Percentiles rank a stretch among this genome's conserved stretches.
These are phyloP conservation scores for Digitaria exilis DNA, from an alignment of 202 grass and related monocot genomes.

Conservation along the genomic window DNA sequence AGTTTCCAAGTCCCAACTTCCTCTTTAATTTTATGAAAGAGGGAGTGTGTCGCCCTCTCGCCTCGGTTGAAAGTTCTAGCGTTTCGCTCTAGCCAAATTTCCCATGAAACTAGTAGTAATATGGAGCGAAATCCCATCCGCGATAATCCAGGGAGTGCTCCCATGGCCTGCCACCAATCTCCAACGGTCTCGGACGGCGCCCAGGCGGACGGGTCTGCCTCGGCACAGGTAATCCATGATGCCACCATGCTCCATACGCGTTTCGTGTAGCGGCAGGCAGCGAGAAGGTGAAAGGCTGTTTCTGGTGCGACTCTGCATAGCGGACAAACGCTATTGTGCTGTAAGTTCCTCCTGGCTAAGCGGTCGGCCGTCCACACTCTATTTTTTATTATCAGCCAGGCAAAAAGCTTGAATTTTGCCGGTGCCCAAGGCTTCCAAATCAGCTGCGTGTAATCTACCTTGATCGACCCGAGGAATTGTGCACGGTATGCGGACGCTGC, in stretches of 20 bases:
- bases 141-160: not conserved
- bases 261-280: not conserved
- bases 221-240: rapidly evolving
- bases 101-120: not conserved
- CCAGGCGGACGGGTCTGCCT: not conserved
- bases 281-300: not conserved
- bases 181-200: not conserved
- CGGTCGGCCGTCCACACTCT: not conserved
- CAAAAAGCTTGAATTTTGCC: not conserved
- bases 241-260: not conserved
- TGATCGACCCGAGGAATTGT: not conserved
- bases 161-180: not conserved
- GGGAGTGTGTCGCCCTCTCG: not conserved
- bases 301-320: not conserved
- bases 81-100: not conserved
- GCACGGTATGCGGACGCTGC: not conserved
- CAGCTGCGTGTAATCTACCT: rapidly evolving
- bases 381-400: not conserved
- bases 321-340: too few species aligned
- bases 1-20: not conserved
- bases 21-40: not conserved
- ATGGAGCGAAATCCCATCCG: not conserved
- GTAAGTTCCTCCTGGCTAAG: not conserved
- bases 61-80: not conserved
- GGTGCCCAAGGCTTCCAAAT: not conserved